phyloP scores from a whole-genome alignment of 2,329 filamentous ascomycete genomes.

The Pseudogymnoascus sp. region DNA sequence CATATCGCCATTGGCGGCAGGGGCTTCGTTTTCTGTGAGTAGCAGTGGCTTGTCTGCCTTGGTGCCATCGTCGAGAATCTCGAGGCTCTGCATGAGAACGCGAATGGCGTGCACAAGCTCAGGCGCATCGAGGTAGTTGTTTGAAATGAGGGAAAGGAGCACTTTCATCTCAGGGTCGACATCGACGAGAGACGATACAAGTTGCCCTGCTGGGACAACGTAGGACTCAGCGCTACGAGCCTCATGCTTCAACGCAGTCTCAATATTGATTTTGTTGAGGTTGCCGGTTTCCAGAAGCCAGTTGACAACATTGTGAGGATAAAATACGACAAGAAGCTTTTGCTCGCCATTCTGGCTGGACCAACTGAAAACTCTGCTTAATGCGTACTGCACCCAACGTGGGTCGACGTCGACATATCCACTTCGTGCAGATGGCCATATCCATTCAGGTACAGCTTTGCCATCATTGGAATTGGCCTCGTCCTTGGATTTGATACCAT shows the following conservation, averaged over 20 bases:
- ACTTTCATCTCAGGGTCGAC: conserved; percentile 63
- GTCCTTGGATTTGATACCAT: neutral
- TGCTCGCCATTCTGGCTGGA: conserved; percentile 5
- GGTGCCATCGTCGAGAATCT: conserved; percentile 34
- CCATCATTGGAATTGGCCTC: neutral
- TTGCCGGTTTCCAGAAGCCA: conserved; percentile 56
- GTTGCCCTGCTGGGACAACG: conserved; percentile 48
- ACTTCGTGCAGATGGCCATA: conserved; percentile 22
- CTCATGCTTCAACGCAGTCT: conserved; percentile 47
- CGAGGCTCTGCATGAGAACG: conserved; percentile 61
- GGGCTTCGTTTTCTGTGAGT: conserved; percentile 16
- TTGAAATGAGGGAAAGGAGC: conserved; percentile 56
- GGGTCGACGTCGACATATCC: conserved; percentile 46
- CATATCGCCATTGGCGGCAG: conserved; percentile 23
- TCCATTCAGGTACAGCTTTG: conserved; percentile 39
- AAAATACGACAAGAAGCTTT: conserved; percentile 35
- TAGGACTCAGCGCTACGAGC: conserved; percentile 33
- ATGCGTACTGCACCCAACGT: conserved; percentile 52
- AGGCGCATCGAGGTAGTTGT: conserved; percentile 55
- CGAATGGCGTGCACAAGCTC: conserved; percentile 62
- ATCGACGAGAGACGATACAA: conserved; percentile 54
- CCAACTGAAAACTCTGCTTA: conserved; percentile 40
- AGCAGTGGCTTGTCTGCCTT: conserved; percentile 19
- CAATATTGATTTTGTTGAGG: conserved; percentile 51
- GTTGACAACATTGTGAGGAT: conserved; percentile 43